These are phyloP conservation scores for Umbelopsis sp. DNA, from an alignment of 371 early-diverging fungal genomes.

Conservation along the genomic window DNA sequence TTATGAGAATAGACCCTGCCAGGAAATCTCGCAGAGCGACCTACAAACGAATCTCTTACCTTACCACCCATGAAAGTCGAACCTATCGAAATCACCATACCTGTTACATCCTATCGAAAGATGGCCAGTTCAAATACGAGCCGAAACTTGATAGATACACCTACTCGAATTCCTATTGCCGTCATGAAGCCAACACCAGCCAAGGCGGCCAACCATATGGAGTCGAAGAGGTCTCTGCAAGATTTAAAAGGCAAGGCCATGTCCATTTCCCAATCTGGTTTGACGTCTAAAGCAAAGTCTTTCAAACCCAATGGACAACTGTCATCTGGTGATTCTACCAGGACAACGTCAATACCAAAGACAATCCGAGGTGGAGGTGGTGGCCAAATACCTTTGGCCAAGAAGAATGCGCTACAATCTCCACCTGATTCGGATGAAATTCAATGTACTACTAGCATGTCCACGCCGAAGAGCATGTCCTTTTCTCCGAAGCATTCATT, in stretches of 20 bases:
- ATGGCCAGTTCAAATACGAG: not conserved
- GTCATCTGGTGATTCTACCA: not conserved
- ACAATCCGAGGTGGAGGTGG: conserved; percentile 23
- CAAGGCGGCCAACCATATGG: not conserved
- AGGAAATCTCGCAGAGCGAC: conserved; percentile 41
- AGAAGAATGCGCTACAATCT: not conserved
- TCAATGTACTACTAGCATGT: conserved; percentile 13
- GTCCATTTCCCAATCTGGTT: not conserved
- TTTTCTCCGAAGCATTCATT: not conserved
- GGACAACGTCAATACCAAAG: conserved; percentile 11
- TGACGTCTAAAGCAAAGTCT: not conserved
- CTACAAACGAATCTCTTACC: conserved; percentile 39
- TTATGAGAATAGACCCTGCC: conserved; percentile 41
- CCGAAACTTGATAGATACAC: conserved; percentile 21
- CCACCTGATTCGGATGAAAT: conserved; percentile 1
- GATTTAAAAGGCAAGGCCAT: not conserved
- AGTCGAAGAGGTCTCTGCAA: not conserved
- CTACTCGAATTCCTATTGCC: conserved; percentile 37
- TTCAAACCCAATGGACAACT: not conserved
- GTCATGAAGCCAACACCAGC: conserved; percentile 26
- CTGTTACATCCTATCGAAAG: conserved; percentile 19
- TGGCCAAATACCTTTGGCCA: conserved; percentile 13
- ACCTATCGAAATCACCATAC: conserved; percentile 33
- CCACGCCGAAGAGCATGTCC: not conserved
- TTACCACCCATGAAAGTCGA: conserved; percentile 56